phyloP scores from a whole-genome alignment of 345 rosid species.

The Lumnitzera racemosa region DNA sequence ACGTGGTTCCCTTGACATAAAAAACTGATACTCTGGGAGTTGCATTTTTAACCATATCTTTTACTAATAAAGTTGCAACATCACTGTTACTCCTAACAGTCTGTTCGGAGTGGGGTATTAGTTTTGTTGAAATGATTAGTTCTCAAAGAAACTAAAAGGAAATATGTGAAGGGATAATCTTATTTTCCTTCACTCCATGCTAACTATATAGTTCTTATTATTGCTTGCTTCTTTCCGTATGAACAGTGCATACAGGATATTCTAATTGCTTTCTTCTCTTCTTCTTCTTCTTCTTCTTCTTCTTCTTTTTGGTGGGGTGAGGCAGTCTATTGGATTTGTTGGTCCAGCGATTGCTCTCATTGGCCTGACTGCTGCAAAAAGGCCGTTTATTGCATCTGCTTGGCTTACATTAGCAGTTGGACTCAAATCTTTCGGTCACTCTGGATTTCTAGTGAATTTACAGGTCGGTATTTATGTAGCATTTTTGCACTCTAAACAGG shows the following conservation, averaged over 20 bases:
- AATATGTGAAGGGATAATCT: too few relatives aligned
- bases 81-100: too few relatives aligned
- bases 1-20: too few relatives aligned
- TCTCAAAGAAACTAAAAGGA: too few relatives aligned
- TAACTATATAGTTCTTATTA: background rate
- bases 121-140: too few relatives aligned
- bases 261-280: constrained; percentile 4
- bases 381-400: constrained; percentile 67
- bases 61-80: too few relatives aligned
- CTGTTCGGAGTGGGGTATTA: too few relatives aligned
- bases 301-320: too few relatives aligned
- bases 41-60: too few relatives aligned
- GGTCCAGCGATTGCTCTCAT: constrained; percentile 77
- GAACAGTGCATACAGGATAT: background rate
- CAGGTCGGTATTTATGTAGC: constrained; percentile 46
- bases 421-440: constrained; percentile 87
- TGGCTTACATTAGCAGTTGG: constrained; percentile 95
- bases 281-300: too few relatives aligned
- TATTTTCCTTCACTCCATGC: background rate
- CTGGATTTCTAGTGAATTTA: constrained; percentile 91
- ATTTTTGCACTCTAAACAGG: background rate
- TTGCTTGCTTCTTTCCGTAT: background rate
- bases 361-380: constrained; percentile 71
- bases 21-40: too few relatives aligned
- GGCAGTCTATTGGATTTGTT: constrained; percentile 82